A percentile compares a stretch with the other conserved stretches of the same genome.
These are phyloP conservation scores for Simplicillium aogashimaense DNA, from an alignment of 2,329 filamentous ascomycete genomes.

Conservation along the genomic window DNA sequence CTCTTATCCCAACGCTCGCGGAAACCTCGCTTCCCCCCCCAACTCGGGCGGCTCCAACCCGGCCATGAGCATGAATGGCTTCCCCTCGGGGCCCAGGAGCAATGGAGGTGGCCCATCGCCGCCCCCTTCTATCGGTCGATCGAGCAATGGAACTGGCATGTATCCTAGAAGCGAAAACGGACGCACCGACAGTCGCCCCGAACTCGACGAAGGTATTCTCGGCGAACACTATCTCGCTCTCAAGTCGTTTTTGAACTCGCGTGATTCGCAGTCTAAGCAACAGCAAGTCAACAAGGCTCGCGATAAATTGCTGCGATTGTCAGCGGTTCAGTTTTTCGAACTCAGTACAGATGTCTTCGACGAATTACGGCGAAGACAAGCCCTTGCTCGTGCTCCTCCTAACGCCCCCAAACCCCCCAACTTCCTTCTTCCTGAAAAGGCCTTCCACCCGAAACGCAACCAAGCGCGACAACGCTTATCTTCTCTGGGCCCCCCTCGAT, in stretches of 20 bases:
- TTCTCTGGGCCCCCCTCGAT: slow-evolving; percentile 75
- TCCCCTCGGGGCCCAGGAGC: slow-evolving; percentile 45
- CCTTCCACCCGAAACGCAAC: slow-evolving; percentile 94
- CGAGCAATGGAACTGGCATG: slow-evolving; percentile 67
- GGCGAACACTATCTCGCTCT: slow-evolving; percentile 75
- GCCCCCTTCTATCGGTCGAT: slow-evolving; percentile 77
- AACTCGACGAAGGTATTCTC: slow-evolving; percentile 54
- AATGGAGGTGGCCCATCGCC: slow-evolving; percentile 62
- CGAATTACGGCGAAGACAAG: slow-evolving; percentile 80
- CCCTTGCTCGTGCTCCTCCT: slow-evolving; percentile 44
- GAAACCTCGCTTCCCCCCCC: slow-evolving; percentile 58
- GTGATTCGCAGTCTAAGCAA: slow-evolving; percentile 64
- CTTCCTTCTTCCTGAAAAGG: slow-evolving; percentile 73
- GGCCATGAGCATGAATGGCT: slow-evolving; percentile 50
- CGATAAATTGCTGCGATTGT: slow-evolving; percentile 87
- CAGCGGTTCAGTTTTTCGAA: slow-evolving; percentile 90
- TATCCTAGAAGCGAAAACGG: slow-evolving; percentile 60
- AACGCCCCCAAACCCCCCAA: slow-evolving; percentile 48
- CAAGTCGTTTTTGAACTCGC: slow-evolving; percentile 65
- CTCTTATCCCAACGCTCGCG: slow-evolving; percentile 42
- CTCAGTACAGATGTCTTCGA: slow-evolving; percentile 97
- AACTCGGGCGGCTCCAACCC: slow-evolving; percentile 53
- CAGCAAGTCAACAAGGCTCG: slow-evolving; percentile 73
- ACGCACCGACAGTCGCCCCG: slow-evolving; percentile 43
- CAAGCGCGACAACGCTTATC: slow-evolving; percentile 94